Evolutionary conservation across 306 rosid genomes (phyloP).

Genomic region (Glycine latifolia): DNA sequence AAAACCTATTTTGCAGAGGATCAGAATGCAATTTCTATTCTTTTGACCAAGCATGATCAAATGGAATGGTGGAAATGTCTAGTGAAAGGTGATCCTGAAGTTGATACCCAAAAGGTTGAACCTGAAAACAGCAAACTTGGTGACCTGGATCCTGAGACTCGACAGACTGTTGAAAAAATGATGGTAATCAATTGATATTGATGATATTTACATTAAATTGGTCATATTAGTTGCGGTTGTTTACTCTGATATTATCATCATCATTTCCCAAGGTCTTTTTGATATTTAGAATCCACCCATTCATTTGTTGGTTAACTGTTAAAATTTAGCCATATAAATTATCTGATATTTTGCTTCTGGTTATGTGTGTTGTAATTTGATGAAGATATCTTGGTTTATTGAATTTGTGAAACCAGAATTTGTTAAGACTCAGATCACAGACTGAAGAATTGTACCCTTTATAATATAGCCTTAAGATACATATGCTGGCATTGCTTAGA

Average conservation of each 20-base stretch:
- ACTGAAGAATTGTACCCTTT: neutral
- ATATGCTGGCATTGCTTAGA: neutral
- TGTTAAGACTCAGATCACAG: neutral
- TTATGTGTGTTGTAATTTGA: neutral
- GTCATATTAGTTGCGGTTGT: slow-evolving; percentile 9
- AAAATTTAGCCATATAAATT: neutral
- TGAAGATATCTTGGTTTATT: neutral
- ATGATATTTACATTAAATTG: neutral
- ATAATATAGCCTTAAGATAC: neutral
- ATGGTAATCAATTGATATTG: slow-evolving; percentile 63
- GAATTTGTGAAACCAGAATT: slow-evolving; percentile 33
- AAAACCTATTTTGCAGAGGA: slow-evolving; percentile 75
- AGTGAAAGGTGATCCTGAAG: slow-evolving; percentile 89
- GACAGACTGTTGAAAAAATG: slow-evolving; percentile 93
- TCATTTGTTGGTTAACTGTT: neutral
- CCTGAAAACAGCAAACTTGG: slow-evolving; percentile 90
- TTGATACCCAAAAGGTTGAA: slow-evolving; percentile 92
- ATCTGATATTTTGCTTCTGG: neutral
- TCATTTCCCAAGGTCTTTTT: neutral
- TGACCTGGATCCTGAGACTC: slow-evolving; percentile 89
- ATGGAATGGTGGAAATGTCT: slow-evolving; percentile 98
- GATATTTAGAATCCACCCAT: neutral
- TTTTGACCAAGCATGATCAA: slow-evolving; percentile 92
- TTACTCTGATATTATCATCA: neutral
- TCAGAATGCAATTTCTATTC: slow-evolving; percentile 74